Conservation (phyloP, 495 filamentous ascomycete species). For the Amniculicola lignicola region DNA sequence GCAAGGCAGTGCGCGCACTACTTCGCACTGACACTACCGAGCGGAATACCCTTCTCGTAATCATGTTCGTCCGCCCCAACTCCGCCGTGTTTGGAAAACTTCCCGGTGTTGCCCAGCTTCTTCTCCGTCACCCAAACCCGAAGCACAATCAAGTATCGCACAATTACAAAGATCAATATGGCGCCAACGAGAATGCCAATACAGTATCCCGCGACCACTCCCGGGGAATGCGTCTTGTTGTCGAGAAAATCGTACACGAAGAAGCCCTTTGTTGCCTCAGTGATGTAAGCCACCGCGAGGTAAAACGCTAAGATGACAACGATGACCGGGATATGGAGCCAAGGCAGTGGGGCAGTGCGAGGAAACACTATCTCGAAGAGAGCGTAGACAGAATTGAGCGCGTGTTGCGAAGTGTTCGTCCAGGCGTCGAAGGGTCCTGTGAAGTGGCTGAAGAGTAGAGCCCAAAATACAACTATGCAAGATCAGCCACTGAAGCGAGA, state of each 20-base stretch:
- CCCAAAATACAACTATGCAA: conserved; percentile 60
- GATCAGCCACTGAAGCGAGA: background rate
- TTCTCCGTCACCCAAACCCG: conserved; percentile 53
- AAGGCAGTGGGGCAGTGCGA: conserved; percentile 54
- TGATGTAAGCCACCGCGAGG: conserved; percentile 71
- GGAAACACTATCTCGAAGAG: conserved; percentile 69
- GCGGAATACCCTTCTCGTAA: conserved; percentile 9
- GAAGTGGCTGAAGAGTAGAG: conserved; percentile 52
- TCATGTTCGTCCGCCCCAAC: conserved; percentile 3
- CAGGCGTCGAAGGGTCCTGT: conserved; percentile 52
- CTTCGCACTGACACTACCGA: conserved; percentile 15
- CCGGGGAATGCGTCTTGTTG: conserved; percentile 43
- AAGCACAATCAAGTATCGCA: conserved; percentile 52
- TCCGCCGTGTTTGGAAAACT: conserved; percentile 33
- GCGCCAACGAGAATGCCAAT: conserved; percentile 63
- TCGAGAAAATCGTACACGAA: conserved; percentile 77
- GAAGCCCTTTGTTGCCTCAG: conserved; percentile 62
- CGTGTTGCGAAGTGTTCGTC: conserved; percentile 74
- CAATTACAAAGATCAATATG: conserved; percentile 60
- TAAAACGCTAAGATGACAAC: conserved; percentile 66
- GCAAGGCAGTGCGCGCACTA: background rate
- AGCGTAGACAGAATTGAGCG: conserved; percentile 67
- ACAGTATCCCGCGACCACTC: conserved; percentile 53
- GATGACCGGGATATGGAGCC: conserved; percentile 55
- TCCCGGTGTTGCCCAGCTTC: conserved; percentile 48